phyloP scores from a whole-genome alignment of 129 eudicot species.

The Centaurea solstitialis region DNA sequence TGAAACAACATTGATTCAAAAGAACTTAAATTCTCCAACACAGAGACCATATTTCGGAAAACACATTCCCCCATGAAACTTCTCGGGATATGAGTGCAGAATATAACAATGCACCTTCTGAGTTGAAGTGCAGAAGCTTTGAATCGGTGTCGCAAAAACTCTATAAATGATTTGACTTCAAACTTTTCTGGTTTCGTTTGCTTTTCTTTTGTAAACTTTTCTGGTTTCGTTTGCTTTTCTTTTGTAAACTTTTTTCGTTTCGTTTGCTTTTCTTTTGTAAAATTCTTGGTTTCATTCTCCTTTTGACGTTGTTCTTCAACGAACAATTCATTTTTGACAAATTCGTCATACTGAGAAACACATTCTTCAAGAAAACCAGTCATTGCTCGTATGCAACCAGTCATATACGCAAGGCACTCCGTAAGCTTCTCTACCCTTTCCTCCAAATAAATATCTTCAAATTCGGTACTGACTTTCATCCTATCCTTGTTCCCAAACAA shows the following conservation, averaged over 20 bases:
- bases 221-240: conserved; percentile 19
- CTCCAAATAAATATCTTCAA: conserved; percentile 58
- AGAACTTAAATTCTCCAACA: conserved; percentile 23
- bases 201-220: background rate
- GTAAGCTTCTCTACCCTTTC: conserved; percentile 52
- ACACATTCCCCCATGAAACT: conserved; percentile 34
- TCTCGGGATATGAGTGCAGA: conserved; percentile 64
- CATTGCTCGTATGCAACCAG: conserved; percentile 59
- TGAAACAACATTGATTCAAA: conserved; percentile 44
- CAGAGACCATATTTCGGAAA: conserved; percentile 27
- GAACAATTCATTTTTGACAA: conserved; percentile 41
- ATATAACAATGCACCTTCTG: conserved; percentile 38
- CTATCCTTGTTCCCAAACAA: conserved; percentile 64
- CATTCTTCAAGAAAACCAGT: conserved; percentile 52
- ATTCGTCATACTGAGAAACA: conserved; percentile 44
- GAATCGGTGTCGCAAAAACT: conserved; percentile 48
- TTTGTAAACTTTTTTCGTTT: background rate
- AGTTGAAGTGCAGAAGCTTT: conserved; percentile 28
- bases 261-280: conserved; percentile 3
- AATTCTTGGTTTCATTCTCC: conserved; percentile 16
- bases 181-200: background rate
- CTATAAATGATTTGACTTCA: conserved; percentile 40
- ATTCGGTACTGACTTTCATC: conserved; percentile 44
- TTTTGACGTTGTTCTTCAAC: conserved; percentile 1
- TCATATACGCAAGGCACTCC: conserved; percentile 45